Base-by-base conservation (phyloP, 1,284 basidiomycete genomes). In the Moniliella sp. region DNA sequence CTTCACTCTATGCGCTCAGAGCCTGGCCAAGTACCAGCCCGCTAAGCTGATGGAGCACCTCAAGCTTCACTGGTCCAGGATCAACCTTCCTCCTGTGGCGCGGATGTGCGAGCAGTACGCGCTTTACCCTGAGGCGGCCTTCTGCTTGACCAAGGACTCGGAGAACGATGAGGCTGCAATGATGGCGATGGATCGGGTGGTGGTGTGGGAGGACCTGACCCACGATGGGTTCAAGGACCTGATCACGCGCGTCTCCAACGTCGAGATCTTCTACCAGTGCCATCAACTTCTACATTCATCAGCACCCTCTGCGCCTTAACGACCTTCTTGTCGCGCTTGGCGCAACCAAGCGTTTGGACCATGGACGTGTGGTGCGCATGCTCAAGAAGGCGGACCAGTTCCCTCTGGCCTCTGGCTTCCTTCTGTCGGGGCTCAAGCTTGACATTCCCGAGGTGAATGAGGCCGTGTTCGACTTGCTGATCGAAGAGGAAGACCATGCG, bases 11-110 rank as follows among this genome's bases (percentile, higher is more conserved):
- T 70, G 94, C 27, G 73, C 83, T n/a, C 77, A 83, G 37, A 66
- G 94, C 27, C 78, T 94, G 57, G 84, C 84, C 69, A 94, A 93
- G 66, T 97, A 97, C 66, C 72, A 75, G 54, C 88, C 91, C 1
- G 78, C 80, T 51, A 84, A 83, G 76, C 77, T 99, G 40, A 93
- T 97, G 88, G 91, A 97, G 60, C 86, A 97, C 65, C 70, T 99
- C 43, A 94, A 88, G 64, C 71, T 94, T 29, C 97, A 93, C 65
- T 88, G 91, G 52, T 78, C 83, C 30, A 78, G 91, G 37, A 84
- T 88, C 69, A 97, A 94, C 64, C 84, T 94, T 47, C 76, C 79
- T 30, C 76, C 78, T 70, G 83, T 93, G 53, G 86, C 97, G 67
- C 79, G 77, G 64, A 81, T 82, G 8, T 73, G 83, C 4, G 83